These are phyloP conservation scores for Eimeria maxima DNA, from an alignment of 169 alveolate species.

Conservation along the genomic window DNA sequence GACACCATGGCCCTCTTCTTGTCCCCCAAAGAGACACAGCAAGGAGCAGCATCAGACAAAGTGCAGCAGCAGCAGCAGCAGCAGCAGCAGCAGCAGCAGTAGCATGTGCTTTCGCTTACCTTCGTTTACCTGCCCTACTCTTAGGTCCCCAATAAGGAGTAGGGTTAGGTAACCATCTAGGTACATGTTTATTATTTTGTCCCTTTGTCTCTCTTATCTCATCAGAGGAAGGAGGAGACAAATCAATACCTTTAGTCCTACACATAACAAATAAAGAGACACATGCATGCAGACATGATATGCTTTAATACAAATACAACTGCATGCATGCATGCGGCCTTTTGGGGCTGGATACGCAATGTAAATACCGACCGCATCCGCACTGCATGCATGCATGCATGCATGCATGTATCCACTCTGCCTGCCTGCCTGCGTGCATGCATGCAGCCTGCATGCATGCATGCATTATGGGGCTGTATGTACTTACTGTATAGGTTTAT, in stretches of 20 bases:
- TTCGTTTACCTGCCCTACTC: conserved; percentile 59
- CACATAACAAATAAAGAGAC: not conserved
- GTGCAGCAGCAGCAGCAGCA: conserved; percentile 45
- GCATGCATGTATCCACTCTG: not conserved
- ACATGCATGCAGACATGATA: not conserved
- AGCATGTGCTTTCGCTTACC: conserved; percentile 31
- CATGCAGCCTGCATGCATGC: not conserved
- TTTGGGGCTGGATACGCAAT: too few relatives aligned
- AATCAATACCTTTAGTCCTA: conserved; percentile 71
- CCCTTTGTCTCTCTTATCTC: not conserved
- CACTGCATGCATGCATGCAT: not conserved
- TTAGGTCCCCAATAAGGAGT: conserved; percentile 93
- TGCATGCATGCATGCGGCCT: not conserved
- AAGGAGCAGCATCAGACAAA: not conserved
- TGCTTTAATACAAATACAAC: too few relatives aligned
- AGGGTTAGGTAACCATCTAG: conserved; percentile 91
- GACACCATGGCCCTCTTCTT: too few relatives aligned
- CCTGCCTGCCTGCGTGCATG: not conserved
- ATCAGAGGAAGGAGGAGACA: conserved; percentile 62
- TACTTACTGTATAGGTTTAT: conserved; percentile 64
- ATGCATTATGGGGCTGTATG: not conserved
- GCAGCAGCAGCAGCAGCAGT: conserved; percentile 18
- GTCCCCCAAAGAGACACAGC: too few relatives aligned
- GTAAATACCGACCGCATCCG: too few relatives aligned
- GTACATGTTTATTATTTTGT: conserved; percentile 17